phyloP scores from a whole-genome alignment of 257 asterid species.

The Nicotiana noctiflora region DNA sequence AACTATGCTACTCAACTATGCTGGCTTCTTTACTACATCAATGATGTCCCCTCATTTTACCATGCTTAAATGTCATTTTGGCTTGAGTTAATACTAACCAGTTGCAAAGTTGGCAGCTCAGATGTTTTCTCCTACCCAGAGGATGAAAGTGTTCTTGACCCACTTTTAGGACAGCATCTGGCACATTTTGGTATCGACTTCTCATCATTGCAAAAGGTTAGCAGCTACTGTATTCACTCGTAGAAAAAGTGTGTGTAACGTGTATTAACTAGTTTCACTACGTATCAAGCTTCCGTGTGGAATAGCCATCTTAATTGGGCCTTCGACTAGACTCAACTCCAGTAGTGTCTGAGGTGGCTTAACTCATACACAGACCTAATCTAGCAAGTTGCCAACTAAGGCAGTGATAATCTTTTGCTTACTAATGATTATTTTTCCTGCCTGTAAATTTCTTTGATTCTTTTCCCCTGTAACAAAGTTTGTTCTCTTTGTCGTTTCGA shows the following conservation, averaged over 20 bases:
- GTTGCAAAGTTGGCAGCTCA: conserved; percentile 89
- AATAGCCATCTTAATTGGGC: no score
- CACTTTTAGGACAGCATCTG: conserved; percentile 89
- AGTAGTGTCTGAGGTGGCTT: neutral
- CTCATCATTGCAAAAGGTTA: conserved; percentile 93
- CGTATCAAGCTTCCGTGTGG: no score
- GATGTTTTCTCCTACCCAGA: conserved; percentile 95
- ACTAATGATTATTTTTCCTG: neutral
- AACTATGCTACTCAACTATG: neutral
- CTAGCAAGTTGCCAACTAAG: neutral
- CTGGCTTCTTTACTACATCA: neutral
- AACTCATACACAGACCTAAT: neutral
- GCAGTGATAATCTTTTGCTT: neutral
- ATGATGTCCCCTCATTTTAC: neutral
- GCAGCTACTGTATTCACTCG: neutral
- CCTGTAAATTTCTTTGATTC: neutral
- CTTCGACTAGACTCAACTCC: neutral
- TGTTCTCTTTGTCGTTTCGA: no score
- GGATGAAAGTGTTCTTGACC: conserved; percentile 89
- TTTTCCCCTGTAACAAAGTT: neutral
- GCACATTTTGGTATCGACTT: conserved; percentile 95
- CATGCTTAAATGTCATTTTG: neutral
- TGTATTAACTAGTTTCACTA: neutral
- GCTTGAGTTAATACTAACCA: conserved; percentile 23
- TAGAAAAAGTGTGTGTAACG: neutral